Percentiles rank a stretch among this genome's conserved stretches.
phyloP scores from a whole-genome alignment of 306 rosid species.

The Sicyos baderoa region DNA sequence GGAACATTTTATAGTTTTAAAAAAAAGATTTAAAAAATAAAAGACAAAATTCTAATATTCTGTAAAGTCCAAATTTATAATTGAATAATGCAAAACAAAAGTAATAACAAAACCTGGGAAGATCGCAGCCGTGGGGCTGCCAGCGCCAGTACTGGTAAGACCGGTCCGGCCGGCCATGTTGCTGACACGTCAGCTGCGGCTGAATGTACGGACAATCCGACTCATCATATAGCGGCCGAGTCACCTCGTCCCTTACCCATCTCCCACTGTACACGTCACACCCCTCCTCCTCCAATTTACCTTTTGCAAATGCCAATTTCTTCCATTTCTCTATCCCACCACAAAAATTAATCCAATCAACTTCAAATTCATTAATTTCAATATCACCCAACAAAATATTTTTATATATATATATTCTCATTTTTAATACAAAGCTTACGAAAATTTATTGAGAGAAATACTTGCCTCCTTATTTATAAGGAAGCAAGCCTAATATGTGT shows the following conservation, averaged over 20 bases:
- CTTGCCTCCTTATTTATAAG: too few species aligned
- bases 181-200: conserved; percentile 82
- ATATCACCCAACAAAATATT: too few species aligned
- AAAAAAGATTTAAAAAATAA: too few species aligned
- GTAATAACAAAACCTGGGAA: conserved; percentile 38
- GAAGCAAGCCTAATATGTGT: too few species aligned
- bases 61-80: too few species aligned
- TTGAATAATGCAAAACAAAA: neutral
- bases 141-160: conserved; percentile 74
- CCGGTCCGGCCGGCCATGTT: conserved; percentile 76
- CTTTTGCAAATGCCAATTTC: conserved; percentile 50
- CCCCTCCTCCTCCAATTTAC: conserved; percentile 36
- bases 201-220: conserved; percentile 95
- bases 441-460: too few species aligned
- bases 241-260: conserved; percentile 74
- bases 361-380: neutral
- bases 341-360: neutral
- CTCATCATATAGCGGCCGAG: conserved; percentile 67
- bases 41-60: too few species aligned
- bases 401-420: too few species aligned
- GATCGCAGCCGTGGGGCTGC: conserved; percentile 82
- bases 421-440: too few species aligned
- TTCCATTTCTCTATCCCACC: conserved; percentile 32
- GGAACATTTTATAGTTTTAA: too few species aligned
- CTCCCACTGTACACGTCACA: conserved; percentile 73